Evolutionary conservation across 2,329 filamentous ascomycete genomes (phyloP).

Genomic region (Colletotrichum sansevieriae): DNA sequence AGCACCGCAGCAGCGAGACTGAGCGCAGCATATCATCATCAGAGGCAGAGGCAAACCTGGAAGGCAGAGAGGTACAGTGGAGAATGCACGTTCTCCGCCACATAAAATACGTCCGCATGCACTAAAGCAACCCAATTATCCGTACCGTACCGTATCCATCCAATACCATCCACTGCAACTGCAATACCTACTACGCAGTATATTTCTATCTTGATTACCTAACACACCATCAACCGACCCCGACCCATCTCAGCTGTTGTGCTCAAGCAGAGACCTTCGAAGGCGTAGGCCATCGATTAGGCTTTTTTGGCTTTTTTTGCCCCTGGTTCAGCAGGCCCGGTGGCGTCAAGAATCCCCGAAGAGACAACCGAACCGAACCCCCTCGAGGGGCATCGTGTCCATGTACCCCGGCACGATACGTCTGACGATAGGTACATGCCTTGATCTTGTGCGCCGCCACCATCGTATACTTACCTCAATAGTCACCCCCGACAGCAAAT

Average conservation of each 20-base stretch:
- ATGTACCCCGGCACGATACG: not conserved
- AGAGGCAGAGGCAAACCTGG: no score
- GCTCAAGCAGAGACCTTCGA: no score
- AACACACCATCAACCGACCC: not conserved
- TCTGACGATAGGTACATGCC: not conserved
- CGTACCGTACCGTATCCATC: not conserved
- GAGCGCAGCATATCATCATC: not conserved
- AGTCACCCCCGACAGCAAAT: no score
- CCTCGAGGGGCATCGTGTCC: constrained; percentile 6
- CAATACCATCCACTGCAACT: not conserved
- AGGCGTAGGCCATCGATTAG: constrained; percentile 2
- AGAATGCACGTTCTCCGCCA: constrained; percentile 16
- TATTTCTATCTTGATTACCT: no score
- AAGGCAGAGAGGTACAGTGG: not conserved
- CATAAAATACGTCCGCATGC: constrained; percentile 10
- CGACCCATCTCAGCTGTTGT: not conserved
- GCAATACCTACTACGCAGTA: no score
- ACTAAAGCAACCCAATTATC: not conserved
- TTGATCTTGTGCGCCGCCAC: not conserved
- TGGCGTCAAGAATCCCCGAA: constrained; percentile 19
- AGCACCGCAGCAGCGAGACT: no score
- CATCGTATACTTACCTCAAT: not conserved
- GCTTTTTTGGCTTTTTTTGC: constrained; percentile 3
- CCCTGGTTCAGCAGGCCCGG: constrained; percentile 9
- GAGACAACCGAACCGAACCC: not conserved